phyloP scores from a whole-genome alignment of 768 basidiomycete genomes.

The Chlorophyllum brunneum region DNA sequence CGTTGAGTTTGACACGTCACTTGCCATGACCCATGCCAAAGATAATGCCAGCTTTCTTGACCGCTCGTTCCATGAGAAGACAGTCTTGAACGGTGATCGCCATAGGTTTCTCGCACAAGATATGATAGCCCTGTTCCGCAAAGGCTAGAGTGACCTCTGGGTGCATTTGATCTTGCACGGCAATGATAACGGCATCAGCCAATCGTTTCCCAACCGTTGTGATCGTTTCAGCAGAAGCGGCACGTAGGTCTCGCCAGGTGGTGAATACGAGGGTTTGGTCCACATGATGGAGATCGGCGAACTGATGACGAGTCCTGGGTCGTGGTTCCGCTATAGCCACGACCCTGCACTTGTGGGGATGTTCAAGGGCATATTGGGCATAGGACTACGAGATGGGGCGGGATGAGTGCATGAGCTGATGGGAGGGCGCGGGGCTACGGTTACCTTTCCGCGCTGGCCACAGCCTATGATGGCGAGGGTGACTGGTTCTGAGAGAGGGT shows the following conservation, averaged over 20 bases:
- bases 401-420: neutral
- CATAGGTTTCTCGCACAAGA: constrained; percentile 93
- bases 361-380: constrained; percentile 52
- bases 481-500: constrained; percentile 34
- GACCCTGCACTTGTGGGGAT: constrained; percentile 66
- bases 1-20: constrained; percentile 15
- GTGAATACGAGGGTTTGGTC: constrained; percentile 68
- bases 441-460: constrained; percentile 79
- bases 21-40: constrained; percentile 88
- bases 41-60: constrained; percentile 66
- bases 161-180: constrained; percentile 82
- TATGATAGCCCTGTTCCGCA: constrained; percentile 79
- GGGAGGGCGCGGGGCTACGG: neutral
- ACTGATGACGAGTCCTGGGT: constrained; percentile 53
- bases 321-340: constrained; percentile 87
- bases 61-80: constrained; percentile 66
- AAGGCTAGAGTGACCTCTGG: constrained; percentile 70
- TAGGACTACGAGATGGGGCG: constrained; percentile 44
- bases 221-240: constrained; percentile 65
- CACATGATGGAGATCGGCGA: constrained; percentile 54
- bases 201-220: constrained; percentile 62
- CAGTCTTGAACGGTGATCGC: constrained; percentile 73
- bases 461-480: constrained; percentile 80
- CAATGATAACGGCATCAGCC: constrained; percentile 78
- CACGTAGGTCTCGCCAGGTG: constrained; percentile 67